Conservation (phyloP, 192 early-diverging fungal genomes). For the Geosiphon pyriformis region DNA sequence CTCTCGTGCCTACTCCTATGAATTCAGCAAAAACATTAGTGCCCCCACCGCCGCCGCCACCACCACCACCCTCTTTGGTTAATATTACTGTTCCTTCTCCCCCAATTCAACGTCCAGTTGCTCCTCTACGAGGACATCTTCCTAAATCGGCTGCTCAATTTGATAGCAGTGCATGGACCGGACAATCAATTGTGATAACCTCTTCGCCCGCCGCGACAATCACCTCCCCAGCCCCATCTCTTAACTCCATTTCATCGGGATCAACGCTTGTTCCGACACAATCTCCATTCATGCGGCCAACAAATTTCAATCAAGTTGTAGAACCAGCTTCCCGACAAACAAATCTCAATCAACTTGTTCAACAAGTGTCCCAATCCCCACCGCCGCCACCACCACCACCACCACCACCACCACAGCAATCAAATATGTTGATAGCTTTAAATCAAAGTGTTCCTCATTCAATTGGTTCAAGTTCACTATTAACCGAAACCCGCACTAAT, state of each 20-base stretch:
- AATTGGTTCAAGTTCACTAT: neutral
- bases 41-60: neutral
- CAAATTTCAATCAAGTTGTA: neutral
- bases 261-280: neutral
- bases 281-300: neutral
- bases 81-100: neutral
- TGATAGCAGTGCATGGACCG: neutral
- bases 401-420: neutral
- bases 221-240: neutral
- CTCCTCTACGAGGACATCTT: neutral
- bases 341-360: neutral
- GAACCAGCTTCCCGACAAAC: neutral
- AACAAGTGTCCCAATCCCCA: neutral
- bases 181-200: neutral
- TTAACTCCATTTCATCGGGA: neutral
- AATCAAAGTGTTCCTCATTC: neutral
- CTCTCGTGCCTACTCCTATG: neutral
- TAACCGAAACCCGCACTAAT: neutral
- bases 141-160: neutral
- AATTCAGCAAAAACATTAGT: neutral
- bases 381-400: neutral
- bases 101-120: neutral
- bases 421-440: neutral
- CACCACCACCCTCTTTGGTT: slow-evolving; percentile 1
- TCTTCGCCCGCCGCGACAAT: slow-evolving; percentile 1